A percentile compares a stretch with the other conserved stretches of the same genome.
phyloP scores from a whole-genome alignment of 306 rosid genomes.

The Hylodesmum podocarpum region DNA sequence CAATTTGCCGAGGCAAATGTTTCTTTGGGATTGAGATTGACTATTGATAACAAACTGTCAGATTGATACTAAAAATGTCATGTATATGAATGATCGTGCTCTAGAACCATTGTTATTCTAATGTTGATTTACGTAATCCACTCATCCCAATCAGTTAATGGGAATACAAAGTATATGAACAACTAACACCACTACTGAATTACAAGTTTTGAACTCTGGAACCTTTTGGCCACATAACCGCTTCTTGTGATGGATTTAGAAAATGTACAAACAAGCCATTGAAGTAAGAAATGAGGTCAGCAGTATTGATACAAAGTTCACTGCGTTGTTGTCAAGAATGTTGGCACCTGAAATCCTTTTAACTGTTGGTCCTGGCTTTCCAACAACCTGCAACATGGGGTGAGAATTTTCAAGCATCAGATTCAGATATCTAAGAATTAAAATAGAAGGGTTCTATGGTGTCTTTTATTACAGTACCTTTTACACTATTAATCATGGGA shows the following conservation, averaged over 20 bases:
- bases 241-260: slow-evolving; percentile 34
- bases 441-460: slow-evolving; percentile 1
- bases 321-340: slow-evolving; percentile 87
- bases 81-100: not conserved
- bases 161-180: slow-evolving; percentile 26
- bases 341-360: slow-evolving; percentile 71
- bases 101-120: slow-evolving; percentile 10
- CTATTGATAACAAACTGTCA: not conserved
- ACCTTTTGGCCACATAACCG: not conserved
- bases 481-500: slow-evolving; percentile 5
- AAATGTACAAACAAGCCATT: slow-evolving; percentile 52
- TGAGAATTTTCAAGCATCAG: slow-evolving; percentile 18
- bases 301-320: slow-evolving; percentile 70
- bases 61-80: not conserved
- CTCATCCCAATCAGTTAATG: not conserved
- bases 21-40: slow-evolving; percentile 17
- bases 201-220: slow-evolving; percentile 19
- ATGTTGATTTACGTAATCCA: not conserved
- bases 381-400: slow-evolving; percentile 66
- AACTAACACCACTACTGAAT: not conserved
- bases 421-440: not conserved
- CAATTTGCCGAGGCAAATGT: slow-evolving; percentile 4
- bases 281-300: slow-evolving; percentile 70
- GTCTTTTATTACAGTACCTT: not conserved
- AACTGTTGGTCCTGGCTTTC: slow-evolving; percentile 84